A percentile compares a stretch with the other conserved stretches of the same genome.
phyloP scores from a whole-genome alignment of 176 grass and related monocot species.

The barley (Hordeum vulgare) region MorexV3_pseudomolecules_assembly NC_058524.1:614737888-614738387 shows the following conservation, averaged over 20 bases:
- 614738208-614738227: no score
- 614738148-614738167: slow-evolving; percentile 33
- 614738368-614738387: no score
- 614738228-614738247: no score
- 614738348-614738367: no score
- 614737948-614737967: slow-evolving; percentile 8
- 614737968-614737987: slow-evolving; percentile 22
- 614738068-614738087: slow-evolving; percentile 38
- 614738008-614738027: not conserved
- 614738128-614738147: slow-evolving; percentile 24
- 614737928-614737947: not conserved
- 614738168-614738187: not conserved
- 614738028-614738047: not conserved
- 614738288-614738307: no score
- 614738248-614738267: no score
- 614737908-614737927: slow-evolving; percentile 28
- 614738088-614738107: not conserved
- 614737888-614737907: not conserved
- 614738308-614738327: no score
- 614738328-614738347: no score
- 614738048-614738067: slow-evolving; percentile 10
- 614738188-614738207: slow-evolving; percentile 4
- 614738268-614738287: no score
- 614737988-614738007: slow-evolving; percentile 9
- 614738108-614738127: slow-evolving; percentile 26